Percentiles rank a stretch among this genome's conserved stretches.
These are phyloP conservation scores for Stenogyne calaminthoides DNA, from an alignment of 305 asterid genomes.

Conservation along the genomic window DNA sequence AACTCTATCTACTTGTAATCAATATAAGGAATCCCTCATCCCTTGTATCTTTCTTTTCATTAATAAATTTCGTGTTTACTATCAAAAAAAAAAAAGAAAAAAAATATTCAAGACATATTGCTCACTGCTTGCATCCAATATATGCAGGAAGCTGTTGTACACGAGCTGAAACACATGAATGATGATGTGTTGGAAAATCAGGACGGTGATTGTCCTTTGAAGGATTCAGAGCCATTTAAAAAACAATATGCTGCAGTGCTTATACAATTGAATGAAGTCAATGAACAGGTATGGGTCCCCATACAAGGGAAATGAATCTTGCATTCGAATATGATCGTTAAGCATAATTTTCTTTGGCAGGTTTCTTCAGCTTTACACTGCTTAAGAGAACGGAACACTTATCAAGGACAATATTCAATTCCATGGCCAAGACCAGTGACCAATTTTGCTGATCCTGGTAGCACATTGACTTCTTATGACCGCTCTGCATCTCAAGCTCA, in stretches of 20 bases:
- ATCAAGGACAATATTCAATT: conserved; percentile 55
- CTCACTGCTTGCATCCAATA: conserved; percentile 37
- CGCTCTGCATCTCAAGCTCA: conserved; percentile 46
- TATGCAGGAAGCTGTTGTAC: conserved; percentile 81
- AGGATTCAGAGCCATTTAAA: conserved; percentile 73
- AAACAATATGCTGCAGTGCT: conserved; percentile 83
- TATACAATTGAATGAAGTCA: conserved; percentile 66
- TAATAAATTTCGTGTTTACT: no score
- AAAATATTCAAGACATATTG: background rate
- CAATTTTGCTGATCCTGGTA: conserved; percentile 44
- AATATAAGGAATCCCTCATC: no score
- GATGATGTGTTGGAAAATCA: conserved; percentile 77
- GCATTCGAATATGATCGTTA: conserved; percentile 17
- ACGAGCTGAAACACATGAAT: conserved; percentile 79
- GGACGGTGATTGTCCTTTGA: conserved; percentile 59
- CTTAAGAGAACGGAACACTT: conserved; percentile 81
- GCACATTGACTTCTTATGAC: conserved; percentile 41
- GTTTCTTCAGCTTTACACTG: conserved; percentile 69
- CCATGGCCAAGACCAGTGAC: conserved; percentile 50
- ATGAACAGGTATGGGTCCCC: conserved; percentile 59
- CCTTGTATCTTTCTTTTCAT: no score
- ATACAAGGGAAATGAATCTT: conserved; percentile 9
- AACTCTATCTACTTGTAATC: no score
- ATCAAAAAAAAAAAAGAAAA: no score
- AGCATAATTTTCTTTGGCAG: conserved; percentile 43